Base-by-base conservation (phyloP, 1,284 basidiomycete genomes). In the Spongiforma sp. region DNA sequence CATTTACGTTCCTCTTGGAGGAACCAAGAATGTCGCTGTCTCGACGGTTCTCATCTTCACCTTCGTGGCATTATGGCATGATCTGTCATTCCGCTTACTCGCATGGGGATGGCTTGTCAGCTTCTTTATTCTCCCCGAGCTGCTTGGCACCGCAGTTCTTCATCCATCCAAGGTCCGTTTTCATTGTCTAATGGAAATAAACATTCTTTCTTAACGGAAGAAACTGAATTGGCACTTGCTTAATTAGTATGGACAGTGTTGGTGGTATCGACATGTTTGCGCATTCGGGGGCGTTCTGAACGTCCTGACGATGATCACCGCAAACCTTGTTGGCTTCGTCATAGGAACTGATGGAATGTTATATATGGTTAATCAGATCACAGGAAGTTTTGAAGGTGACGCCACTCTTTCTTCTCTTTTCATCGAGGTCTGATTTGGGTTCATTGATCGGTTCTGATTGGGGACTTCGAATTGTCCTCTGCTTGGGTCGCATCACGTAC, bases 61-160 rank as follows among this genome's bases (percentile, higher is more conserved):
- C 0, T 99, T 99, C 75, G 97, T 99, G n/a, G 98, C 98, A 0
- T 81, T 99, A 19, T 99, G 98, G 98, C 97, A 99, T 73, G 97
- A 99, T 75, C 83, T 99, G 0, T 93, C 92, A 0, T 91, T 98
- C 77, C 86, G 86, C 56, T 84, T 99, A 9, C 83, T 99, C 0
- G 90, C 94, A 0, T 99, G 98, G 98, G 97, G 97, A 1, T 99
- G 97, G 97, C 89, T 98, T 14, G 86, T 98, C 61, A 93, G 89
- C 69, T 73, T 98, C 50, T 98, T 99, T 77, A 90, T 99, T 63
- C 69, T 96, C 2, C 97, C 97, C 0, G 97, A 99, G 77, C 74
- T 98, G 24, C 64, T 87, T 4, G 91, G 89, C 1, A 79, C 83
- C 26, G 85, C 82, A 66, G 28, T 90, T 1, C 72, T 96, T 7